Evolutionary conservation across 495 filamentous ascomycete species (phyloP).

Genomic region (Lasiosphaeria ovina): DNA sequence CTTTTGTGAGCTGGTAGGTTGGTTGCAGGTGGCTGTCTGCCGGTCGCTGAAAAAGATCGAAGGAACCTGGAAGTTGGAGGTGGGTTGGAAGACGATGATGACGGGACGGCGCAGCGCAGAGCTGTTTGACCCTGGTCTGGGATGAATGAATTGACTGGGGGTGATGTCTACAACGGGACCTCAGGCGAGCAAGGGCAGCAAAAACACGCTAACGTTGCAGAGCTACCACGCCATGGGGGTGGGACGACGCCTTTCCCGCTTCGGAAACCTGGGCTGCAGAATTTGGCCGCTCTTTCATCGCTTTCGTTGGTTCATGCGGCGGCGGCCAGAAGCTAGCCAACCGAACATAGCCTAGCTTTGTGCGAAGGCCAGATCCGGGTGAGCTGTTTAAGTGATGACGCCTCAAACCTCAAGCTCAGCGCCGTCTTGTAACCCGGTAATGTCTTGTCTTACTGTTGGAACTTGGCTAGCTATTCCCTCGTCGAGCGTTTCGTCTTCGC

Average conservation of each 20-base stretch:
- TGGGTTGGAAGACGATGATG: conserved; percentile 9
- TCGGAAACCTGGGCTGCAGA: not conserved
- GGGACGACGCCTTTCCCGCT: not conserved
- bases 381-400: not conserved
- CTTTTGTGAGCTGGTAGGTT: not conserved
- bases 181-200: not conserved
- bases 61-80: not conserved
- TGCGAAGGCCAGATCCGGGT: not conserved
- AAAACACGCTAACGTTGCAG: not conserved
- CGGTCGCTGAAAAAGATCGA: not conserved
- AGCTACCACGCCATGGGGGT: conserved; percentile 1
- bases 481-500: too few species aligned
- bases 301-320: not conserved
- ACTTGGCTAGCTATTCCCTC: too few species aligned
- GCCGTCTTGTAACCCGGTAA: not conserved
- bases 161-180: not conserved
- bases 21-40: not conserved
- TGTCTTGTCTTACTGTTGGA: too few species aligned
- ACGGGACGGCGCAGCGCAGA: conserved; percentile 3
- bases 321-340: not conserved
- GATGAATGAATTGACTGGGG: not conserved
- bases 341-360: conserved; percentile 1
- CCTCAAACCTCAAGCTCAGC: not conserved
- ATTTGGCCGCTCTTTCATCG: not conserved
- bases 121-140: not conserved